Evolutionary conservation across 495 filamentous ascomycete species (phyloP), one percentile per base, ranked within the genome.

Genomic region (Ramalina peruviana): DNA sequence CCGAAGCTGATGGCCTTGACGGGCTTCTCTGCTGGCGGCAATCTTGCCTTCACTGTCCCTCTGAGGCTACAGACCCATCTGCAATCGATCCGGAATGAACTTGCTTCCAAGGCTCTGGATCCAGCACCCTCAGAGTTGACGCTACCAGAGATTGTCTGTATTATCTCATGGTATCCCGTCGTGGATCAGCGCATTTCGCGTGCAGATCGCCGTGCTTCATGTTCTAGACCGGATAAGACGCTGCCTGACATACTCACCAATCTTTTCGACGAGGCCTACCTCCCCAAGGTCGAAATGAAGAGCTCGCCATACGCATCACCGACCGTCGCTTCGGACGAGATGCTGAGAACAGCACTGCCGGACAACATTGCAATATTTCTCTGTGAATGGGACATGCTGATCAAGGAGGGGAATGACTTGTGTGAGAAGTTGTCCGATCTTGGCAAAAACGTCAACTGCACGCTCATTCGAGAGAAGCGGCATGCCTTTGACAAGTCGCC

Each of bases 381-480:
- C 11, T 94, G 87, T 64, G 89, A 95, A 65, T 93, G 81, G 78
- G 89, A 95, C 59, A 92, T 94, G 84, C 65, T 96, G 21, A 68
- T 88, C 36, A 73, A 74, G 3, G 90, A 96, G 62, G 88, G 81
- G 3, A 72, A 85, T 56, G 60, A 66, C 15, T 81, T 94, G 46
- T 73, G 80, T 7, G 69, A 74, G 25, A 70, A 86, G 4, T 59
- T 96, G 42, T 61, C 73, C 44, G 72, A 69, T 0, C 66, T 86
- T 17, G 73, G 73, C 16, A 92, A 88, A 65, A 72, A 70, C 5
- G 81, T 90, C 0, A 66, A 67, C 25, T 81, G 82, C 53, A 78
- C 75, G 57, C 78, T 86, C 68, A 75, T 94, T 21, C 72, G 76
- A n/a, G 82, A 73, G 17, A 85, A 79, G 26, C 68, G 70, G 23